Evolutionary conservation across 352 stramenopile species (phyloP).

Genomic region (Globisporangium radiosum): DNA sequence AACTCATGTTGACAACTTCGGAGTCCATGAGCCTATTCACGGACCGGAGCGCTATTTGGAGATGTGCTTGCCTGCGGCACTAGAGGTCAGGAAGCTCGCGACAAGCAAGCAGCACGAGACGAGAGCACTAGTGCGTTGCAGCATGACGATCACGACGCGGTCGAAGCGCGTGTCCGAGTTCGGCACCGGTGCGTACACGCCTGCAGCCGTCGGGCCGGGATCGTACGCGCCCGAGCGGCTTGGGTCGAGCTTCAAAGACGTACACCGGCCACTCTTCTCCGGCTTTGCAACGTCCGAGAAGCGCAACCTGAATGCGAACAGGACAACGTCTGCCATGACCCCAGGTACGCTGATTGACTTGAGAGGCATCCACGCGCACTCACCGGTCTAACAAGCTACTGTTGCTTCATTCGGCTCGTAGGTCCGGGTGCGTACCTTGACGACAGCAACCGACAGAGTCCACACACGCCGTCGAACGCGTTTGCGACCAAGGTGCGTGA

Average conservation of each 20-base stretch:
- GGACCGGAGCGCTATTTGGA: no score
- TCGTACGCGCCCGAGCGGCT: constrained; percentile 50
- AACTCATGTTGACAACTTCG: no score
- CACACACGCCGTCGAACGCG: constrained; percentile 37
- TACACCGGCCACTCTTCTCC: constrained; percentile 39
- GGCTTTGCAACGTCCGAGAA: constrained; percentile 68
- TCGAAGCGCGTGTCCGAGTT: constrained; percentile 70
- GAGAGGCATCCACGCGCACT: background rate
- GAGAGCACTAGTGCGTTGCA: background rate
- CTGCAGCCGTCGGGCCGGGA: constrained; percentile 51
- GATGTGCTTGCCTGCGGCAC: background rate
- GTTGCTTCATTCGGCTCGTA: constrained; percentile 5
- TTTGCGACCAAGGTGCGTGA: constrained; percentile 58
- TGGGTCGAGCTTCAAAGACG: constrained; percentile 40
- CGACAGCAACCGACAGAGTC: constrained; percentile 11
- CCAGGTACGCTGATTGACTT: constrained; percentile 21
- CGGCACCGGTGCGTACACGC: constrained; percentile 28
- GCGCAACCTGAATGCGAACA: constrained; percentile 75
- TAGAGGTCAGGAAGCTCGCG: background rate
- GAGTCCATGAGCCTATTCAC: no score
- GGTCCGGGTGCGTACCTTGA: constrained; percentile 55
- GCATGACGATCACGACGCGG: constrained; percentile 75
- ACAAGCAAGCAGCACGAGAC: background rate
- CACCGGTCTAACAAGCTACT: no score
- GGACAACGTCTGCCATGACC: constrained; percentile 67